These are phyloP conservation scores for Lipomyces yamanashiensis DNA, from an alignment of 805 yeast genomes.

Conservation along the genomic window DNA sequence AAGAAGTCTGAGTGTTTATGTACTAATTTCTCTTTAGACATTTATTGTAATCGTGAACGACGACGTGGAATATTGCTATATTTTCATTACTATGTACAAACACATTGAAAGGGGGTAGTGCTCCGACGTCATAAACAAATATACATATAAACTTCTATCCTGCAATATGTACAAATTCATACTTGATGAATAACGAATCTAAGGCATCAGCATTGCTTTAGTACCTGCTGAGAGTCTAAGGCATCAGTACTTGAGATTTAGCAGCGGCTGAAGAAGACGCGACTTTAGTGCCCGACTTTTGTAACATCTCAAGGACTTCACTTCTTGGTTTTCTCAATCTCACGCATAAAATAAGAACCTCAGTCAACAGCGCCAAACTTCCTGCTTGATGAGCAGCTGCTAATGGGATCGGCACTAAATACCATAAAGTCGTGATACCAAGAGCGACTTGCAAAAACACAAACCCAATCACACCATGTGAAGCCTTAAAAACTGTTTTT, in stretches of 20 bases:
- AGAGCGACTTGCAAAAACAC: constrained; percentile 81
- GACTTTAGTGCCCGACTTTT: neutral
- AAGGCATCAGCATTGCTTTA: neutral
- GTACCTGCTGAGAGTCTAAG: neutral
- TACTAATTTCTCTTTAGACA: neutral
- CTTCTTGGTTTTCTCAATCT: constrained; percentile 48
- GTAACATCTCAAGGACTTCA: constrained; percentile 5
- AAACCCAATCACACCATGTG: constrained; percentile 77
- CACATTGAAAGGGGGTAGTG: neutral
- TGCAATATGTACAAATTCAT: neutral
- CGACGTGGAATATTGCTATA: neutral
- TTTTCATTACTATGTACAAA: neutral
- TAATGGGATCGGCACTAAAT: constrained; percentile 86
- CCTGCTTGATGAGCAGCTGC: constrained; percentile 99
- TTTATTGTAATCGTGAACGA: neutral
- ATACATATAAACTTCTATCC: neutral
- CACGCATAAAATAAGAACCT: constrained; percentile 66
- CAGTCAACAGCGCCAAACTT: constrained; percentile 84
- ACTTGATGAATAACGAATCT: neutral
- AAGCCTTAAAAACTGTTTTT: constrained; percentile 56
- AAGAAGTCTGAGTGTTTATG: constrained; percentile 4
- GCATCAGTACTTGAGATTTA: constrained; percentile 3
- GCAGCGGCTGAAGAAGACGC: neutral
- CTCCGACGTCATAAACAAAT: neutral
- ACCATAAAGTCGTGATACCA: constrained; percentile 84